These are phyloP conservation scores for Eucalyptus decipiens DNA, from an alignment of 345 rosid species.

Conservation along the genomic window DNA sequence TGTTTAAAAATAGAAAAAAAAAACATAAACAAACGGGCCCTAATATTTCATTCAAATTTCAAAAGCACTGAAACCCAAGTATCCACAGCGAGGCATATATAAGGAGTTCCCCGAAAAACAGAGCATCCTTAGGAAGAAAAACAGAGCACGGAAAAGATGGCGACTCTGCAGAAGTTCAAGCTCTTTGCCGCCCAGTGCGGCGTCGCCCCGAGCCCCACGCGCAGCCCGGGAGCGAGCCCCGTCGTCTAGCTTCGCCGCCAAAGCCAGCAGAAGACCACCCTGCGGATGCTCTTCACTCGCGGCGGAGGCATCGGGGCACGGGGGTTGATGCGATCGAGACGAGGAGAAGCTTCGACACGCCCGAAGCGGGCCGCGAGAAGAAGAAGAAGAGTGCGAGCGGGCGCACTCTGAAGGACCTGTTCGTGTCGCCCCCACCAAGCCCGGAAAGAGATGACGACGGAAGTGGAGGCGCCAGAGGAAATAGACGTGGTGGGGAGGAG, in stretches of 20 bases:
- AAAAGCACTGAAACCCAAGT: background rate
- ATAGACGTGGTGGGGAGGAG: background rate
- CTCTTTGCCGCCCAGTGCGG: conserved; percentile 80
- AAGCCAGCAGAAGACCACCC: conserved; percentile 52
- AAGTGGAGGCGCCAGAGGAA: background rate
- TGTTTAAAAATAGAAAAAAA: no score
- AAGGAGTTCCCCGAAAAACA: background rate
- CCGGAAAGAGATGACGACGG: background rate
- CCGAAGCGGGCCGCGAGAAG: background rate
- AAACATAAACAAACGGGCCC: no score
- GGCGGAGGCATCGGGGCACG: conserved; percentile 23
- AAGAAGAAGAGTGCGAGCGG: conserved; percentile 8
- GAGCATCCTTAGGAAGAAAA: background rate
- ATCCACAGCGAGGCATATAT: background rate
- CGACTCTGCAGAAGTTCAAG: conserved; percentile 79
- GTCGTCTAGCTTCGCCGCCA: conserved; percentile 49
- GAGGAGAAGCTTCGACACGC: background rate
- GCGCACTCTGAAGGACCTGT: conserved; percentile 48
- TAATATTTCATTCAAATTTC: background rate
- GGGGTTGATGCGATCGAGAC: conserved; percentile 6
- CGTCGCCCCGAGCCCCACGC: conserved; percentile 59
- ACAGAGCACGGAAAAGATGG: conserved; percentile 27
- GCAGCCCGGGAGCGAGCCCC: conserved; percentile 73
- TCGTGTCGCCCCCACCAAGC: conserved; percentile 30
- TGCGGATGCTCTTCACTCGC: conserved; percentile 51